phyloP scores from a whole-genome alignment of 257 asterid species.

The Solanum arcanum region DNA sequence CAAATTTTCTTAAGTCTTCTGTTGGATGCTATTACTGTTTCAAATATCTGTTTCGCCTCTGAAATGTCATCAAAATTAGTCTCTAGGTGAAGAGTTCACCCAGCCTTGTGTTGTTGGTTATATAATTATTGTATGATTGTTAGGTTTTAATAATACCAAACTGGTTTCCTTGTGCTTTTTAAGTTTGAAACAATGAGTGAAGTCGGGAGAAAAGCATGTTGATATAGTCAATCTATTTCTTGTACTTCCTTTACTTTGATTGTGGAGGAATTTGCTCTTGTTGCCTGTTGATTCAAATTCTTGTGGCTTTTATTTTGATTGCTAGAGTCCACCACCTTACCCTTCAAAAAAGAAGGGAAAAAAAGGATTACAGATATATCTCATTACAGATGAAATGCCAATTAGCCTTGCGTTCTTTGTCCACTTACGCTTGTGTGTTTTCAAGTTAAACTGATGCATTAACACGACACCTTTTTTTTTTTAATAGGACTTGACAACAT shows the following conservation, averaged over 20 bases:
- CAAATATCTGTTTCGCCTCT: neutral
- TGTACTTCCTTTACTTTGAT: neutral
- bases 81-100: neutral
- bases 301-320: neutral
- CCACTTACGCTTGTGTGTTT: neutral
- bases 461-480: neutral
- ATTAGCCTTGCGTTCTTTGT: neutral
- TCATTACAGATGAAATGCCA: neutral
- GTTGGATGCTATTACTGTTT: neutral
- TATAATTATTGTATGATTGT: neutral
- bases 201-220: neutral
- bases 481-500: slow-evolving; percentile 82
- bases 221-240: neutral
- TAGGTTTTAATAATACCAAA: neutral
- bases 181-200: neutral
- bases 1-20: neutral
- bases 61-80: neutral
- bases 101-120: neutral
- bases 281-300: neutral
- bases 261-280: neutral
- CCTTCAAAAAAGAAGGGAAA: neutral
- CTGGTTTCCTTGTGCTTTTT: neutral
- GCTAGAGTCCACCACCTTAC: neutral
- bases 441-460: neutral
- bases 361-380: neutral